These are phyloP conservation scores for Mycena polygramma DNA, from an alignment of 768 basidiomycete species.

Conservation along the genomic window DNA sequence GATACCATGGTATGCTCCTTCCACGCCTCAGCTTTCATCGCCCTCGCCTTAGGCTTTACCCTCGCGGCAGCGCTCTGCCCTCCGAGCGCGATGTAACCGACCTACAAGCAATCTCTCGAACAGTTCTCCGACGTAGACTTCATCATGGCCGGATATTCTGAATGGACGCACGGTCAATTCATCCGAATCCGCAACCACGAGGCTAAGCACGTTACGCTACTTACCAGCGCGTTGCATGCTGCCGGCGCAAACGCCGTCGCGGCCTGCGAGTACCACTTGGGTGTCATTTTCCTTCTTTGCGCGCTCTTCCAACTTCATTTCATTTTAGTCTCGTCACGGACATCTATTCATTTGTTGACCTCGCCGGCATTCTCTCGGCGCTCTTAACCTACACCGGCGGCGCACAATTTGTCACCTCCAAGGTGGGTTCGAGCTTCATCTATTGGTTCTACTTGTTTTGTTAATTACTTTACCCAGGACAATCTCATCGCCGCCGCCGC, in stretches of 20 bases:
- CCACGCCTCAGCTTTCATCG: no score
- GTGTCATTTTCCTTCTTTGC: neutral
- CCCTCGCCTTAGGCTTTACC: no score
- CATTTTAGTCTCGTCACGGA: constrained; percentile 56
- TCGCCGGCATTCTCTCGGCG: constrained; percentile 63
- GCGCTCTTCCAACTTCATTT: neutral
- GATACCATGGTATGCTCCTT: no score
- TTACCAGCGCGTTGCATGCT: constrained; percentile 47
- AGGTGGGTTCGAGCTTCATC: constrained; percentile 25
- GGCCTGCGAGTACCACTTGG: constrained; percentile 54
- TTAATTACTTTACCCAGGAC: constrained; percentile 40
- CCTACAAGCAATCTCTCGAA: no score
- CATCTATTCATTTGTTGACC: constrained; percentile 56
- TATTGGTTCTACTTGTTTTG: neutral
- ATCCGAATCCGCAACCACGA: constrained; percentile 70
- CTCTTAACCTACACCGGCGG: constrained; percentile 73
- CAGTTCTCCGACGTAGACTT: no score
- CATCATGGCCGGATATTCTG: constrained; percentile 58
- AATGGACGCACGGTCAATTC: constrained; percentile 64
- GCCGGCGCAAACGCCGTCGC: constrained; percentile 48
- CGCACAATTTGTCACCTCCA: constrained; percentile 53
- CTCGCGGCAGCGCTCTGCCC: no score
- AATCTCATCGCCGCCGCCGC: constrained; percentile 65
- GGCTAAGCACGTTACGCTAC: constrained; percentile 57
- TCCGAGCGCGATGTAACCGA: no score